phyloP scores from a whole-genome alignment of 176 grass and related monocot species.

The Aegilops tauschii region DNA sequence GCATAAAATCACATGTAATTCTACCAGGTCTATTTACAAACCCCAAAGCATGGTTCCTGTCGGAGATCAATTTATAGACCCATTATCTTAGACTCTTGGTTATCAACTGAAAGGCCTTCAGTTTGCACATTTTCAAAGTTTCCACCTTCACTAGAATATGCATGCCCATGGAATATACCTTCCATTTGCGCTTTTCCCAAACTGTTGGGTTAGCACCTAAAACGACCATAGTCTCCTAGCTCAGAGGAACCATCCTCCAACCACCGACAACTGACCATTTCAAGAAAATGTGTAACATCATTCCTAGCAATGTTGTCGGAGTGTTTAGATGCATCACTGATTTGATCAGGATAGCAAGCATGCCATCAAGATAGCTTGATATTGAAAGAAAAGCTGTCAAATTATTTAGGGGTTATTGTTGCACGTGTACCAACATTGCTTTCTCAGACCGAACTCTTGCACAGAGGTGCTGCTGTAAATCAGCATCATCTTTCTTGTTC shows the following conservation, averaged over 20 bases:
- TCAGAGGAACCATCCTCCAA: slow-evolving; percentile 31
- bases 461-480: slow-evolving; percentile 21
- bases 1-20: slow-evolving; percentile 36
- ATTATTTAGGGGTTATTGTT: slow-evolving; percentile 33
- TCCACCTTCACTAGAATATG: slow-evolving; percentile 32
- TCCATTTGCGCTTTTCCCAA: slow-evolving; percentile 29
- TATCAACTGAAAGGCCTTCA: not conserved
- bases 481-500: slow-evolving; percentile 36
- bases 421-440: slow-evolving; percentile 28
- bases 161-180: slow-evolving; percentile 32
- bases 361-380: slow-evolving; percentile 34
- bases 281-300: slow-evolving; percentile 4
- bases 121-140: slow-evolving; percentile 25
- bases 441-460: slow-evolving; percentile 34
- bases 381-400: slow-evolving; percentile 31
- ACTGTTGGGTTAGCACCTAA: slow-evolving; percentile 17
- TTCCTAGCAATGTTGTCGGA: slow-evolving; percentile 13
- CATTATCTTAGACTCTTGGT: slow-evolving; percentile 27
- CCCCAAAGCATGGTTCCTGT: slow-evolving; percentile 21
- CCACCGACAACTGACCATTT: slow-evolving; percentile 23
- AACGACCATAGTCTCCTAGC: slow-evolving; percentile 30
- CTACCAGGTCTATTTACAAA: slow-evolving; percentile 27
- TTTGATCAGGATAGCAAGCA: slow-evolving; percentile 19
- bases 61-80: slow-evolving; percentile 29
- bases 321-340: not conserved